Evolutionary conservation across 2,329 filamentous ascomycete genomes (phyloP), one percentile per base, ranked within the genome.

Genomic region (Aspergillus sp.): DNA sequence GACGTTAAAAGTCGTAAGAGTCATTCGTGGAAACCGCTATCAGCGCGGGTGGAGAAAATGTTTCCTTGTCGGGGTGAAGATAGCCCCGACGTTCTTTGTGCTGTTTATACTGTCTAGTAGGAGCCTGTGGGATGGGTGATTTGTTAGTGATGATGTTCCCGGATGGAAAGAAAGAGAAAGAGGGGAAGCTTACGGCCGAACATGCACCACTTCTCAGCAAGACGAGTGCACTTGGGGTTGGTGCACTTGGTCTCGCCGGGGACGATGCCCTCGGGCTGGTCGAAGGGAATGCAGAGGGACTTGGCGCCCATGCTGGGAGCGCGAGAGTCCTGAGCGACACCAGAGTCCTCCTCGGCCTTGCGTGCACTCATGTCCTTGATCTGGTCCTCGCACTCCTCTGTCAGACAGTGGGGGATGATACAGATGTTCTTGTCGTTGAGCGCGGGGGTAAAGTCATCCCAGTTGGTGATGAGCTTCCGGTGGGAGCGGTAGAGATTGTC

Each of bases 351-450:
- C 71, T 83, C 79, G 2, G 77, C 89, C 69, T 89, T 91, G 66
- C 90, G 89, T 48, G 91, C 92, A 65, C 92, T 96, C 75, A 93
- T 84, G 60, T 96, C 92, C 86, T 98, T 98, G 82, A 98, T 92
- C 77, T 92, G 87, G 71, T 97, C 94, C 80, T 97, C 94, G 74
- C 94, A 98, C 76, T 91, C 88, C 63, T 87, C 87, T 13, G 87
- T 90, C 64, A 93, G 83, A 76, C 96, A 99, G 83, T 92, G 91
- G 57, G 94, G 94, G 67, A 98, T 96, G 63, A 98, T 82, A 48
- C 96, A 89, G 48, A 98, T 89, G 74, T 98, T 97, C 86, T 96
- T 96, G 75, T 86, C 83, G 78, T 99, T 95, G 46, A 99, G 87
- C 0, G 92, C 88, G 7, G 95, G 94, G 50, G 95, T 87, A 59